A percentile compares a stretch with the other conserved stretches of the same genome.
These are phyloP conservation scores for Penicillium expansum DNA, from an alignment of 2,329 filamentous ascomycete species.

Conservation along the genomic window DNA sequence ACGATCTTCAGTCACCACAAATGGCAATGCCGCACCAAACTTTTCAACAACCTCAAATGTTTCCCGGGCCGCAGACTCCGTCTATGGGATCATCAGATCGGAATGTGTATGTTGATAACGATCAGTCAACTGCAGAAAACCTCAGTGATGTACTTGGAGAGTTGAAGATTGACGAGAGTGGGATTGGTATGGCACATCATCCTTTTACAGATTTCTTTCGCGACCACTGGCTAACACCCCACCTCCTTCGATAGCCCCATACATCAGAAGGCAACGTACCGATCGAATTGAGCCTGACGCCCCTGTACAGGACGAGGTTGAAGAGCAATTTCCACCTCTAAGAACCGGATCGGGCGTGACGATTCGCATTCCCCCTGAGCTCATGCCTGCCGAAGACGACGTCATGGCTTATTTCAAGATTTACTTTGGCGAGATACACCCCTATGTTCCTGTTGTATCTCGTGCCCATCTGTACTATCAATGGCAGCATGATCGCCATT, in stretches of 20 bases:
- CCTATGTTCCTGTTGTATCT: slow-evolving; percentile 87
- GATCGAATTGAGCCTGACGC: slow-evolving; percentile 52
- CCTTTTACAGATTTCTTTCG: not conserved
- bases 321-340: slow-evolving; percentile 66
- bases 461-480: slow-evolving; percentile 80
- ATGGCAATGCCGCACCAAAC: slow-evolving; percentile 31
- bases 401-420: slow-evolving; percentile 82
- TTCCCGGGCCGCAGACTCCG: slow-evolving; percentile 26
- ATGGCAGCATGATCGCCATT: slow-evolving; percentile 78
- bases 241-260: slow-evolving; percentile 61
- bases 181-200: slow-evolving; percentile 64
- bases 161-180: slow-evolving; percentile 81
- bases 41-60: slow-evolving; percentile 31
- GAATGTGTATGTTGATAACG: slow-evolving; percentile 56
- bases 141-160: slow-evolving; percentile 79
- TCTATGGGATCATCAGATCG: slow-evolving; percentile 37
- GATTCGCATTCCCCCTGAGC: slow-evolving; percentile 82
- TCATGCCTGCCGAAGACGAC: slow-evolving; percentile 87
- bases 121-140: slow-evolving; percentile 67
- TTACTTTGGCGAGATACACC: slow-evolving; percentile 87
- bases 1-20: slow-evolving; percentile 30
- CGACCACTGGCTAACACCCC: slow-evolving; percentile 9
- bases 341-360: slow-evolving; percentile 68
- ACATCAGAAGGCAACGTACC: slow-evolving; percentile 67
- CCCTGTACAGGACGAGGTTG: slow-evolving; percentile 65